phyloP scores from a whole-genome alignment of 2,329 filamentous ascomycete genomes.

The Tolypocladium paradoxum region DNA sequence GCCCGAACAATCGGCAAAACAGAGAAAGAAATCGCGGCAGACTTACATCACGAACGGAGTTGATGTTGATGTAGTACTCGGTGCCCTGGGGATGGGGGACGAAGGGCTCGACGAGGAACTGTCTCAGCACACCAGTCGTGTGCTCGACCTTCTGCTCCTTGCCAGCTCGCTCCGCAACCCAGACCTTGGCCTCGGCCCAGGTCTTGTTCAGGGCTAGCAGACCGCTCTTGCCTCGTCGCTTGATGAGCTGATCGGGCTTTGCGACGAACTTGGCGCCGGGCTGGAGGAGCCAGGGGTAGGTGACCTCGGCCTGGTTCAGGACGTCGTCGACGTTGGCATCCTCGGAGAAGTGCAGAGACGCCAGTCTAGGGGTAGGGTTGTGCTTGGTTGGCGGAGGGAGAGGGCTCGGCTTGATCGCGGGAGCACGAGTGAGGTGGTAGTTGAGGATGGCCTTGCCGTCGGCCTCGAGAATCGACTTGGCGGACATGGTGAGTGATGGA shows the following conservation, averaged over 20 bases:
- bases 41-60: slow-evolving; percentile 98
- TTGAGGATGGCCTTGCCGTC: slow-evolving; percentile 99
- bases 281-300: slow-evolving; percentile 89
- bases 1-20: slow-evolving; percentile 6
- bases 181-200: slow-evolving; percentile 87
- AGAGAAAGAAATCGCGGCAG: slow-evolving; percentile 9
- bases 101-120: slow-evolving; percentile 97
- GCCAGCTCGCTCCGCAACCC: slow-evolving; percentile 85
- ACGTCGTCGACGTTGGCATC: slow-evolving; percentile 73
- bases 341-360: slow-evolving; percentile 85
- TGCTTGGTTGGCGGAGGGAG: slow-evolving; percentile 75
- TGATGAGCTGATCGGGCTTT: slow-evolving; percentile 99
- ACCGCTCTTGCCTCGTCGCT: slow-evolving; percentile 98
- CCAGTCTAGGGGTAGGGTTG: slow-evolving; percentile 85
- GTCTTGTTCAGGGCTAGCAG: slow-evolving; percentile 94
- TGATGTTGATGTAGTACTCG: slow-evolving; percentile 99
- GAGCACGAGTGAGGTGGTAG: slow-evolving; percentile 97
- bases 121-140: slow-evolving; percentile 75
- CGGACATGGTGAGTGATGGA: slow-evolving; percentile 29
- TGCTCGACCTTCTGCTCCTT: slow-evolving; percentile 92
- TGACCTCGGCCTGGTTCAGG: slow-evolving; percentile 90
- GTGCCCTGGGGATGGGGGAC: slow-evolving; percentile 91
- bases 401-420: slow-evolving; percentile 95
- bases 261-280: slow-evolving; percentile 86
- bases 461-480: slow-evolving; percentile 96